Conservation (phyloP, 2,329 filamentous ascomycete species). For the Colletotrichum australisinense region DNA sequence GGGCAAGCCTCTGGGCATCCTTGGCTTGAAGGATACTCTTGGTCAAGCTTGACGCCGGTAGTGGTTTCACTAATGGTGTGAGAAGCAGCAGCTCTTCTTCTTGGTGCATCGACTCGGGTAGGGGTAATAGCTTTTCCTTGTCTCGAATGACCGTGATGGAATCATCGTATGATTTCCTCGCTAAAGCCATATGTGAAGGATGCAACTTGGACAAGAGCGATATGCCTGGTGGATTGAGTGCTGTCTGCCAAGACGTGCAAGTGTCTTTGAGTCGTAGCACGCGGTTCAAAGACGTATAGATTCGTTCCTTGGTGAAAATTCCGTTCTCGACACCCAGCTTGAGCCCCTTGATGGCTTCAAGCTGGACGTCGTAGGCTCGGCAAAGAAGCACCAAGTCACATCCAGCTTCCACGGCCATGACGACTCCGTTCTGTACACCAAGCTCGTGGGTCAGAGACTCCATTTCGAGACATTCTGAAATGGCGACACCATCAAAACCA, state of each 20-base stretch:
- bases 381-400: constrained; percentile 93
- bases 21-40: constrained; percentile 72
- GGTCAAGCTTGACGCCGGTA: constrained; percentile 89
- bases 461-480: constrained; percentile 97
- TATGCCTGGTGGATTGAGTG: constrained; percentile 86
- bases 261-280: constrained; percentile 84
- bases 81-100: constrained; percentile 91
- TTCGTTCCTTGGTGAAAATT: constrained; percentile 83
- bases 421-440: constrained; percentile 94
- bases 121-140: constrained; percentile 84
- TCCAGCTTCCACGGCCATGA: constrained; percentile 97
- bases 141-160: constrained; percentile 95
- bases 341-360: constrained; percentile 90
- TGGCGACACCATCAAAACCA: constrained; percentile 90
- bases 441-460: constrained; percentile 95
- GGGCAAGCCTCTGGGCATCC: constrained; percentile 47
- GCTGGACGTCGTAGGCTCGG: constrained; percentile 86
- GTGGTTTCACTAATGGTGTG: constrained; percentile 88
- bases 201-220: constrained; percentile 83
- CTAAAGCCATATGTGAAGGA: constrained; percentile 83
- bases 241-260: constrained; percentile 91
- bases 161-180: constrained; percentile 87
- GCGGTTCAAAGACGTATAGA: constrained; percentile 82
- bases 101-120: constrained; percentile 83
- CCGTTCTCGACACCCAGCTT: constrained; percentile 91